Evolutionary conservation across 805 yeast genomes (phyloP), one percentile per base, ranked within the genome.

Genomic region (Kluyveromyces aestuarii): DNA sequence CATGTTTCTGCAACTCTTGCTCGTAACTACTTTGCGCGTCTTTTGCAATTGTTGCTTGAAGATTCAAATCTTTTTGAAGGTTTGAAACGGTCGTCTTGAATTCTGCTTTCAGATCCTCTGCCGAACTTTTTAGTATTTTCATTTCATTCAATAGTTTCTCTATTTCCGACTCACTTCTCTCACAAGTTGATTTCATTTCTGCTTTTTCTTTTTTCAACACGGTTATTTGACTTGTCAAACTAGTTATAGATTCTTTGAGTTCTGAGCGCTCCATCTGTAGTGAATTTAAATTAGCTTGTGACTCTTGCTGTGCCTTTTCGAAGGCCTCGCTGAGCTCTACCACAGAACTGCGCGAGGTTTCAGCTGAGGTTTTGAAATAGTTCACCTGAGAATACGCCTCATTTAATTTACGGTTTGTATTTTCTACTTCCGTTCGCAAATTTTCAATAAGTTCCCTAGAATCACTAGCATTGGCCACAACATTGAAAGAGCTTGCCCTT

Each of bases 281-380:
- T 1, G 44, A 41, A 2, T 48, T 38, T 9, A 61, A 54, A 10
- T 54, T 51, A 2, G 46, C 48, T 18, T 52, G 45, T 0, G 68
- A 48, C 2, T 52, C 45, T 9, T 53, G 50, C 52, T 72, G 75
- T 52, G 64, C 74, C 43, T 64, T 64, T 44, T 75, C 87, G 59
- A 75, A 83, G 1, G 82, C 70, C 18, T 69, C 67, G 27, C 77
- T 80, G 50, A 86, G 69, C 42, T 73, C 70, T 37, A 68, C 64
- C 37, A 87, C 69, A 6, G 89, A 80, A 46, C 76, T 77, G 58
- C 87, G 95, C 3, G 87, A 79, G 13, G 84, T 79, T 46, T 67
- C 66, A 0, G 89, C 81, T 39, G 87, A 73, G n/a, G 69, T 70
- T 49, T 81, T 77, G 60, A 82, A 77, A 54, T 83, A 81, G n/a